A percentile compares a stretch with the other conserved stretches of the same genome.
Conservation (phyloP, 768 basidiomycete species). For the Suillus hirtellus region DNA sequence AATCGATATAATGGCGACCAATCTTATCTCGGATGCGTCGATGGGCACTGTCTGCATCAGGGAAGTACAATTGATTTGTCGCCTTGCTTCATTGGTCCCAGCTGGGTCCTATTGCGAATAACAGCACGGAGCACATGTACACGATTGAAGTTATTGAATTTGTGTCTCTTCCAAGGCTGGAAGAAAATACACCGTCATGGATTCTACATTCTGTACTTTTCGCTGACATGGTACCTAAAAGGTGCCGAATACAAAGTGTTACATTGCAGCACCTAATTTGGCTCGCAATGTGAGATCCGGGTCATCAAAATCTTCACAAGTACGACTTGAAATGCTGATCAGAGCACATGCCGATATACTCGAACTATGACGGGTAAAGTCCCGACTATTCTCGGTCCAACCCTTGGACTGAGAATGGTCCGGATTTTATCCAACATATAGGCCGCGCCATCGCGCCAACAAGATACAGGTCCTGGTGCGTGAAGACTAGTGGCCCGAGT, state of each 20-base stretch:
- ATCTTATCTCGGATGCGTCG: not conserved
- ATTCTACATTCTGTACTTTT: not conserved
- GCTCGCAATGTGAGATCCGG: not conserved
- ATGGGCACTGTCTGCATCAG: not conserved
- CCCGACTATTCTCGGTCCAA: slow-evolving; percentile 24
- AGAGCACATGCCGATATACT: slow-evolving; percentile 14
- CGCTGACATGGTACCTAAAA: not conserved
- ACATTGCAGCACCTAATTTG: not conserved
- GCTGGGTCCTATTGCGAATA: not conserved
- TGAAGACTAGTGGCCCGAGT: slow-evolving; percentile 21
- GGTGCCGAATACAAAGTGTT: not conserved
- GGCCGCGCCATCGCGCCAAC: slow-evolving; percentile 14
- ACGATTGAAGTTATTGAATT: not conserved
- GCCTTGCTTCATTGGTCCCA: not conserved
- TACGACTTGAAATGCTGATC: not conserved
- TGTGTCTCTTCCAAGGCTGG: not conserved
- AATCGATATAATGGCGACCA: not conserved
- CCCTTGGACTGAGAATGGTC: too few species aligned
- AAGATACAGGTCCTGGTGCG: slow-evolving; percentile 25
- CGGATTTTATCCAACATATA: slow-evolving; percentile 14
- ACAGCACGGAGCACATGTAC: not conserved
- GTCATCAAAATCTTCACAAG: not conserved
- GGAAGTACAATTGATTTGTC: not conserved
- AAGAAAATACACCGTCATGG: not conserved
- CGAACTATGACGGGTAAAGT: slow-evolving; percentile 23